Conservation (phyloP, 164 flowering plant genomes). For the Piper longum region DNA sequence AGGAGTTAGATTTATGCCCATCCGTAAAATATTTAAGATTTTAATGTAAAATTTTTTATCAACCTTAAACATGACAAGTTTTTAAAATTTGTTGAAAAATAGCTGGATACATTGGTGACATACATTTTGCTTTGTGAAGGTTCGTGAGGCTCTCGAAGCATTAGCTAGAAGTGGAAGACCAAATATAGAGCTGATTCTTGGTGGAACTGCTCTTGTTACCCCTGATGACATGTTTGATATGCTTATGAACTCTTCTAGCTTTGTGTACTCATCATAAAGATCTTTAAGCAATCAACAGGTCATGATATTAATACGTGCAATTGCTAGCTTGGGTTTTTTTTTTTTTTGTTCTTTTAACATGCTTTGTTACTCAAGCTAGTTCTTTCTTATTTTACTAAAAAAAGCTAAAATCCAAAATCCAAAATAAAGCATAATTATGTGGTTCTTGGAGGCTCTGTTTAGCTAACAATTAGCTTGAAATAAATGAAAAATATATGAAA, state of each 20-base stretch:
- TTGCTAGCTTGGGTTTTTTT: not conserved
- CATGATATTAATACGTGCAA: not conserved
- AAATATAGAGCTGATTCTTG: conserved; percentile 58
- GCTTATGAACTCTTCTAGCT: conserved; percentile 56
- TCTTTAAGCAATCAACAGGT: not conserved
- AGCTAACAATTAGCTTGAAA: too few relatives aligned
- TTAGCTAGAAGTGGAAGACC: conserved; percentile 66
- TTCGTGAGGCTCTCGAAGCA: conserved; percentile 71
- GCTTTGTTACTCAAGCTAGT: too few relatives aligned
- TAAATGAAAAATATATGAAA: too few relatives aligned
- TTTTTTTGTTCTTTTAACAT: too few relatives aligned
- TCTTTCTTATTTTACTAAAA: too few relatives aligned
- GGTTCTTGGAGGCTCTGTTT: too few relatives aligned
- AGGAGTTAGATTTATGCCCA: not conserved
- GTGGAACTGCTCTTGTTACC: conserved; percentile 83
- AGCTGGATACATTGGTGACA: not conserved
- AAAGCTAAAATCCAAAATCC: too few relatives aligned
- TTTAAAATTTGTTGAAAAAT: not conserved
- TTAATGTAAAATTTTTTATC: not conserved
- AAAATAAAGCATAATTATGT: too few relatives aligned
- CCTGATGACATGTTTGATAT: conserved; percentile 75
- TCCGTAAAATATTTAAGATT: not conserved
- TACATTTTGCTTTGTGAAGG: conserved; percentile 23
- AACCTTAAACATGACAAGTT: not conserved
- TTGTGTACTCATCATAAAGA: conserved; percentile 4